These are phyloP conservation scores for Ceratocystis eucalypticola DNA, from an alignment of 2,329 filamentous ascomycete species.

Conservation along the genomic window DNA sequence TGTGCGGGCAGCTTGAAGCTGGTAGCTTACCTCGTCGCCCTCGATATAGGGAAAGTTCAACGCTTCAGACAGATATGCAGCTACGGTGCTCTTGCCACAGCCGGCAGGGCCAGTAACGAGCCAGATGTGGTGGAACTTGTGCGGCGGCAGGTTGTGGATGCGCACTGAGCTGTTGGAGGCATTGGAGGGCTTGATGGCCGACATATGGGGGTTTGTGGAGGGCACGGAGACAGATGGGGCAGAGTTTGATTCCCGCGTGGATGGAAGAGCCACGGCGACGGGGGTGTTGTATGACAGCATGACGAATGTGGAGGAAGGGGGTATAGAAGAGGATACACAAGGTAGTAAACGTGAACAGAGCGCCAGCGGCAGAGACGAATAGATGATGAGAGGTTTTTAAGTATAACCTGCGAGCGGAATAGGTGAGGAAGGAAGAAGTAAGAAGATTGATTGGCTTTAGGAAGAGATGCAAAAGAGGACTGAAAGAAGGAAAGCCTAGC, in stretches of 20 bases:
- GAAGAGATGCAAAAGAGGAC: neutral
- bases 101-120: constrained; percentile 67
- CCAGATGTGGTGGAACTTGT: constrained; percentile 56
- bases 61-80: constrained; percentile 47
- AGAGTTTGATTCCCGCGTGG: constrained; percentile 16
- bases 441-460: neutral
- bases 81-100: constrained; percentile 67
- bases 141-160: constrained; percentile 17
- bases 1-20: neutral
- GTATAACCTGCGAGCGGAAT: neutral
- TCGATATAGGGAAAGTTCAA: constrained; percentile 59
- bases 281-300: constrained; percentile 42
- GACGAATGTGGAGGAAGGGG: constrained; percentile 16
- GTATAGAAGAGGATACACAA: constrained; percentile 1
- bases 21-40: constrained; percentile 54
- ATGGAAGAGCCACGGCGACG: constrained; percentile 26
- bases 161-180: constrained; percentile 1
- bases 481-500: neutral
- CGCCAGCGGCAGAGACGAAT: neutral
- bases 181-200: constrained; percentile 13
- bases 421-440: neutral
- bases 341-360: neutral
- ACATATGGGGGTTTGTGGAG: constrained; percentile 5
- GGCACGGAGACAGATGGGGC: constrained; percentile 22
- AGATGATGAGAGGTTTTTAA: neutral